phyloP scores from a whole-genome alignment of 192 early-diverging fungal species.

The Backusella parvicylindrica region DNA sequence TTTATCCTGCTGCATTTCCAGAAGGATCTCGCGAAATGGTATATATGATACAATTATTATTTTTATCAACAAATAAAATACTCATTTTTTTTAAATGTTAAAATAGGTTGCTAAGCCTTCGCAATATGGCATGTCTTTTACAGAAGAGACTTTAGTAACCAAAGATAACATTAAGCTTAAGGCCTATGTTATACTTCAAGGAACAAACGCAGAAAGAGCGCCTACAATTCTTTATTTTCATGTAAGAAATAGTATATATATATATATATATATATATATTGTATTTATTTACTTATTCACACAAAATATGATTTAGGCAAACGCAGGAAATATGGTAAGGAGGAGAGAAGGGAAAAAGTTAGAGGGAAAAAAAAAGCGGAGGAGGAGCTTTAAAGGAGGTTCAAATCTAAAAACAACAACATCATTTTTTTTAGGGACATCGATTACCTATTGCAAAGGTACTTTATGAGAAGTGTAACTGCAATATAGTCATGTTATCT shows the following conservation, averaged over 20 bases:
- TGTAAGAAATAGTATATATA: too few relatives aligned
- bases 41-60: too few relatives aligned
- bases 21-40: slow-evolving; percentile 49
- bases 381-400: neutral
- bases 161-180: slow-evolving; percentile 77
- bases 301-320: slow-evolving; percentile 53
- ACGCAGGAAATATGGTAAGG: slow-evolving; percentile 93
- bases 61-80: neutral
- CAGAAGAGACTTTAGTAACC: slow-evolving; percentile 70
- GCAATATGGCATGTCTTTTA: slow-evolving; percentile 59
- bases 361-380: neutral
- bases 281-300: too few relatives aligned
- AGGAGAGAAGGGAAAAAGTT: neutral
- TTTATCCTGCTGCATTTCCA: slow-evolving; percentile 67
- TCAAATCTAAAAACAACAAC: slow-evolving; percentile 3
- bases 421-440: slow-evolving; percentile 69
- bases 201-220: slow-evolving; percentile 45
- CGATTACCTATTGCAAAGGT: slow-evolving; percentile 88
- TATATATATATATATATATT: too few relatives aligned
- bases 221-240: slow-evolving; percentile 90
- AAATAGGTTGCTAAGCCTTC: slow-evolving; percentile 67
- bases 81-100: too few relatives aligned
- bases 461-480: slow-evolving; percentile 60
- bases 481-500: slow-evolving; percentile 95
- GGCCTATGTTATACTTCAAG: slow-evolving; percentile 72